Percentiles rank a stretch among this genome's conserved stretches.
Evolutionary conservation across 306 rosid genomes (phyloP).

Genomic region (Sicyos baderoa): DNA sequence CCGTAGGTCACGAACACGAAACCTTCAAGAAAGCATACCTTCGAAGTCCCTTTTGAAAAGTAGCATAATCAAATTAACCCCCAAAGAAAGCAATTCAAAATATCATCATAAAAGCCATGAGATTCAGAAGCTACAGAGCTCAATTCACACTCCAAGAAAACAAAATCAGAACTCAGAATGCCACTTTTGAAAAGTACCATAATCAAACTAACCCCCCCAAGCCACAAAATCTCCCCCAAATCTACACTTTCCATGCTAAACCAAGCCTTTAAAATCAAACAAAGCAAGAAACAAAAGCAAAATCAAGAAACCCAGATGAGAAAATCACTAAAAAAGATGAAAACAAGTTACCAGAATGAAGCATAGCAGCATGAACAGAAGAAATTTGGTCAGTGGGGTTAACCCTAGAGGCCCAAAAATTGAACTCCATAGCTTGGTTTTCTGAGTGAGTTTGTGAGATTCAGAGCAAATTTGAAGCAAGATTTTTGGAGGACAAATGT

Average conservation of each 20-base stretch:
- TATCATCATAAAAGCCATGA: not conserved
- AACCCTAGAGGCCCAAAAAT: slow-evolving; percentile 53
- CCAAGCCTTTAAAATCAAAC: not conserved
- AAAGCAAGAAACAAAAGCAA: not conserved
- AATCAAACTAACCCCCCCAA: no score
- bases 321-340: not conserved
- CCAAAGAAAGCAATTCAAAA: not conserved
- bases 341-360: slow-evolving; percentile 56
- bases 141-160: not conserved
- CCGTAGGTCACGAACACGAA: no score
- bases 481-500: slow-evolving; percentile 13
- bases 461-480: no score
- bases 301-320: slow-evolving; percentile 14
- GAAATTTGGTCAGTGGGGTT: slow-evolving; percentile 49
- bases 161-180: slow-evolving; percentile 3
- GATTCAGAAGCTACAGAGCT: not conserved
- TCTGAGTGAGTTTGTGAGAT: not conserved
- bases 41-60: no score
- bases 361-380: slow-evolving; percentile 47
- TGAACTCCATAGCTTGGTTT: slow-evolving; percentile 51
- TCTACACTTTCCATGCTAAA: not conserved
- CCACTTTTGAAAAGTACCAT: not conserved
- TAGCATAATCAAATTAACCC: no score
- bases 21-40: no score
- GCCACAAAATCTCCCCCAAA: no score